Evolutionary conservation across 176 grass and related monocot genomes (phyloP).

Genomic region (Guadua angustifolia): DNA sequence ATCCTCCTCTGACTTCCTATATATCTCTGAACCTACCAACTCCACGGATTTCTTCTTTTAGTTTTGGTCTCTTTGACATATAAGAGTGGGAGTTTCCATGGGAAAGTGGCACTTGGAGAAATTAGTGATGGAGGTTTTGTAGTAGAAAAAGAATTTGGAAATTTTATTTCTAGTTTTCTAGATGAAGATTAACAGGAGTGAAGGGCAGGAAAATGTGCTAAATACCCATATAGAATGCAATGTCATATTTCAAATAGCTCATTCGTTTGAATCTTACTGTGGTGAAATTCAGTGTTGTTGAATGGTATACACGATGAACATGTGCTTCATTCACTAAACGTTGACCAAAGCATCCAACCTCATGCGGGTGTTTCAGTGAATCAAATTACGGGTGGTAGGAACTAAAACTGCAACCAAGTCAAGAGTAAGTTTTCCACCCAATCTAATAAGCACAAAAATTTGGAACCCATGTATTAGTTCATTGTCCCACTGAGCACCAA

Average conservation of each 20-base stretch:
- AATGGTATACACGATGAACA: conserved; percentile 19
- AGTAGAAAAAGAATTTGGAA: conserved; percentile 5
- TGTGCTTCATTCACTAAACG: background rate
- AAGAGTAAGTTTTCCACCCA: background rate
- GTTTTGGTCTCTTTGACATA: background rate
- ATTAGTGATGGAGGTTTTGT: background rate
- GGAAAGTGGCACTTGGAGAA: conserved; percentile 15
- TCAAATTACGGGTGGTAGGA: conserved; percentile 14
- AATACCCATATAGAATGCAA: conserved; percentile 16
- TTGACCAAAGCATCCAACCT: conserved; percentile 31
- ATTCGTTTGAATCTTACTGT: conserved; percentile 7
- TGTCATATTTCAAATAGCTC: conserved; percentile 9
- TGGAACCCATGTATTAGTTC: background rate
- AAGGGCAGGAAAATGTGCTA: conserved; percentile 20
- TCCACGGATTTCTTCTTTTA: conserved; percentile 9
- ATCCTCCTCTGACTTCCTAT: conserved; percentile 24
- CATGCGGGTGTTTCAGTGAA: background rate
- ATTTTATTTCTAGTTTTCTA: conserved; percentile 8
- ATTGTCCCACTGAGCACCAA: background rate
- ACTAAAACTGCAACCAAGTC: conserved; percentile 9
- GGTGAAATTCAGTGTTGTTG: conserved; percentile 13
- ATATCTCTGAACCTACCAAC: conserved; percentile 25
- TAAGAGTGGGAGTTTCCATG: conserved; percentile 6
- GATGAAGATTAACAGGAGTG: conserved; percentile 5
- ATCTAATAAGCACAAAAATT: conserved; percentile 12